Evolutionary conservation across 1,284 basidiomycete species (phyloP).

Genomic region (Hemileia vastatrix): DNA sequence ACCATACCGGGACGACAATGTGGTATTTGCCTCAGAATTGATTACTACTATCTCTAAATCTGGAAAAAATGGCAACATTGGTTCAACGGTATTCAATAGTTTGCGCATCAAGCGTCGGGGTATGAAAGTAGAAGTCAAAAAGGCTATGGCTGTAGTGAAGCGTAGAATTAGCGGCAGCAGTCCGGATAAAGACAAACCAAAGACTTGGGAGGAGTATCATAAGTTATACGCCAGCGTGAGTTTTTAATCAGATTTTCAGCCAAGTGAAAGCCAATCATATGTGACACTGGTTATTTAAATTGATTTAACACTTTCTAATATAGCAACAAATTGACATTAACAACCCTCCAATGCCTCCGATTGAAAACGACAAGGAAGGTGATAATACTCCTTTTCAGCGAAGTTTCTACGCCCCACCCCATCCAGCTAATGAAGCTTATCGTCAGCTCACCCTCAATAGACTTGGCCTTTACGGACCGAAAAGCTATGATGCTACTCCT

Average conservation of each 20-base stretch:
- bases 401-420: slow-evolving; percentile 25
- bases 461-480: slow-evolving; percentile 29
- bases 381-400: slow-evolving; percentile 25
- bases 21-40: no score
- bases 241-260: neutral
- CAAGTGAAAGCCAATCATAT: no score
- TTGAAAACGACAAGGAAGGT: neutral
- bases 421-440: slow-evolving; percentile 26
- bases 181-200: slow-evolving; percentile 28
- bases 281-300: no score
- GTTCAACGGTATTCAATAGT: slow-evolving; percentile 7
- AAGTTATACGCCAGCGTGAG: slow-evolving; percentile 28
- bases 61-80: no score
- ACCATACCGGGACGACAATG: no score
- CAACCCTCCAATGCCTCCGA: slow-evolving; percentile 15
- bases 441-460: slow-evolving; percentile 33
- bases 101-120: slow-evolving; percentile 1
- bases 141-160: slow-evolving; percentile 9
- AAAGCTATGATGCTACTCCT: slow-evolving; percentile 14
- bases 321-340: slow-evolving; percentile 21
- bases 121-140: neutral
- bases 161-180: slow-evolving; percentile 26
- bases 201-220: slow-evolving; percentile 32
- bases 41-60: no score
- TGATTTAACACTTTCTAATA: no score